Conservation (phyloP, 768 basidiomycete genomes). For the Nevesoporus exiguus region DNA sequence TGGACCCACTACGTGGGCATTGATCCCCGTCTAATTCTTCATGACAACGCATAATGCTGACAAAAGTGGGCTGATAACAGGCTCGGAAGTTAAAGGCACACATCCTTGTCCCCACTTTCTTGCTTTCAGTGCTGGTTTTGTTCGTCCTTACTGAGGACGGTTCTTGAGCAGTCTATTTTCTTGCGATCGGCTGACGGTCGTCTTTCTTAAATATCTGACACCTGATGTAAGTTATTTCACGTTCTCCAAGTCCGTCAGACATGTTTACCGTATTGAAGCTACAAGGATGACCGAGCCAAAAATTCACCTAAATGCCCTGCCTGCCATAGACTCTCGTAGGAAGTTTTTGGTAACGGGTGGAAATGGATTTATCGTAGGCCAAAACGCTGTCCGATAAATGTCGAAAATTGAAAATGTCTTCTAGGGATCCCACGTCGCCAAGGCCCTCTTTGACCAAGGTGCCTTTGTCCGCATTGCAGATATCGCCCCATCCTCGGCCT, state of each 20-base stretch:
- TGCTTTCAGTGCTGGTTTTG: background rate
- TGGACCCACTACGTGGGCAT: background rate
- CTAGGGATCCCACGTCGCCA: slow-evolving; percentile 53
- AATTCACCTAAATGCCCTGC: background rate
- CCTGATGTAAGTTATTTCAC: background rate
- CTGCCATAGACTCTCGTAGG: background rate
- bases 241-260: background rate
- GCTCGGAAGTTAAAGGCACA: slow-evolving; percentile 3
- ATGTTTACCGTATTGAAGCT: background rate
- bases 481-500: slow-evolving; percentile 25
- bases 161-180: background rate
- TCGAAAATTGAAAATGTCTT: background rate
- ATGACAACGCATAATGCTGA: background rate
- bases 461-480: slow-evolving; percentile 45
- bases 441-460: slow-evolving; percentile 32
- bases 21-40: slow-evolving; percentile 3
- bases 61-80: background rate
- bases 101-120: background rate
- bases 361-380: slow-evolving; percentile 51
- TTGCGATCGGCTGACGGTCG: background rate
- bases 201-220: background rate
- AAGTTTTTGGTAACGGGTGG: slow-evolving; percentile 47
- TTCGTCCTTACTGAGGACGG: background rate
- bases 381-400: background rate
- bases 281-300: slow-evolving; percentile 3